Base-by-base conservation (phyloP, 225 moss, liverwort and hornwort genomes). In the Bryoerythrophyllum caledonicum region DNA sequence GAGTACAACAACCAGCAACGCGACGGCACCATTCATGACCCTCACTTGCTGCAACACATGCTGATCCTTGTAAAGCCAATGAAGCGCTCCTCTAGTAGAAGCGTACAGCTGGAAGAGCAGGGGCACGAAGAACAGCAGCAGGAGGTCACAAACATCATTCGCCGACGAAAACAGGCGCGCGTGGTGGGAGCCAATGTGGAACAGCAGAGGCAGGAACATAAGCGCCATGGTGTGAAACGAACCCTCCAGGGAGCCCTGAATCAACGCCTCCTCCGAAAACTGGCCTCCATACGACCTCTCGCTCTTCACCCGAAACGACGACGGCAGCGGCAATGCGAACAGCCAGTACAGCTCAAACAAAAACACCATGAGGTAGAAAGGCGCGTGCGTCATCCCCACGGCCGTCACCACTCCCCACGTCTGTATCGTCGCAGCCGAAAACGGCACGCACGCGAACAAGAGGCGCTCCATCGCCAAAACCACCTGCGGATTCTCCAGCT, bases 81-180 rank as follows among this genome's bases (percentile, higher is more conserved):
- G 84, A 60, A 99, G 76, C 61, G 85, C 86, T 44, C 99, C 99
- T 43, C 86, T 78, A 0, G 87, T 91, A 17, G 95, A 95, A 17
- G 93, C 84, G 62, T 93, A 95, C 32, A 99, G 86, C 81, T 95
- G 88, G 85, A 99, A 99, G 53, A 99, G 92, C 65, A 99, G 86
- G 7, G 99, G 99, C 43, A 99, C 88, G 66, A 99, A 99, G 86
- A 99, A 99, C 41, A 99, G 89, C 80, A 99, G 86, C 49, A 99
- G 55, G 62, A 99, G 81, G 74, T 99, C 95, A 68, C 99, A 99
- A 58, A 91, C 51, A 3, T 89, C 89, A 86, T 93, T 84, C 7
- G 94, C 73, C 6, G 95, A 91, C 30, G 91, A 85, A 52, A 99
- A 90, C 28, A 95, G 27, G 11, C 86, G 91, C 30, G 85, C 73